Percentiles rank a stretch among this genome's conserved stretches.
These are phyloP conservation scores for Epichloe brachyelytri DNA, from an alignment of 2,329 filamentous ascomycete genomes.

Conservation along the genomic window DNA sequence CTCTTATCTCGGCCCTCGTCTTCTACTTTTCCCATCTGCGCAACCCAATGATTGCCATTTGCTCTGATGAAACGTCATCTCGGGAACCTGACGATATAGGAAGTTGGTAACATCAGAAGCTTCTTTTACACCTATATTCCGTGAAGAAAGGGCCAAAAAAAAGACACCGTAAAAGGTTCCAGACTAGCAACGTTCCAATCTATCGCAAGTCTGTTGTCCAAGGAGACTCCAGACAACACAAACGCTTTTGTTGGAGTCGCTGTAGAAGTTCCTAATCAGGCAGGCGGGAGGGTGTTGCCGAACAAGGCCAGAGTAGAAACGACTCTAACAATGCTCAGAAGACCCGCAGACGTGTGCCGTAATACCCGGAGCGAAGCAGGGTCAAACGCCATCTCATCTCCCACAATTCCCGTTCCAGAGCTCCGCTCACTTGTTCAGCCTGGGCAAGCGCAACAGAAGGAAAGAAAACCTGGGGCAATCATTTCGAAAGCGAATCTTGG, in stretches of 20 bases:
- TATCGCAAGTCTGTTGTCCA: not conserved
- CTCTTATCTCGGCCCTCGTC: not conserved
- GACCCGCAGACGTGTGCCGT: too few relatives aligned
- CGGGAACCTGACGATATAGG: not conserved
- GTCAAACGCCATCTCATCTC: too few relatives aligned
- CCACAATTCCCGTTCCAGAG: too few relatives aligned
- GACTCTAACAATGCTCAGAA: too few relatives aligned
- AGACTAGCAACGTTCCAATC: not conserved
- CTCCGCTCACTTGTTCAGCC: not conserved
- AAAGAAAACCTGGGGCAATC: too few relatives aligned
- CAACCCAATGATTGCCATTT: not conserved
- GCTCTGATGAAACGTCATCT: not conserved
- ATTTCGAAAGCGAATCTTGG: conserved; percentile 1
- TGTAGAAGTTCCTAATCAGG: not conserved
- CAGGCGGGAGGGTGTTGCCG: not conserved
- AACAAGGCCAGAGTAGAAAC: not conserved
- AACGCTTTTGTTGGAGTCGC: not conserved
- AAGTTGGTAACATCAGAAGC: not conserved
- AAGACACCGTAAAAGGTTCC: not conserved
- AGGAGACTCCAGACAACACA: not conserved
- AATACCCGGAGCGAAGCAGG: too few relatives aligned
- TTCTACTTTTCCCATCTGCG: not conserved
- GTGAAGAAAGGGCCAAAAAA: too few relatives aligned
- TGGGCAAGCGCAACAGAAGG: too few relatives aligned
- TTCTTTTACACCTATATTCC: not conserved